Conservation (phyloP, 2,329 filamentous ascomycete species). For the Colletotrichum chrysophilum region DNA sequence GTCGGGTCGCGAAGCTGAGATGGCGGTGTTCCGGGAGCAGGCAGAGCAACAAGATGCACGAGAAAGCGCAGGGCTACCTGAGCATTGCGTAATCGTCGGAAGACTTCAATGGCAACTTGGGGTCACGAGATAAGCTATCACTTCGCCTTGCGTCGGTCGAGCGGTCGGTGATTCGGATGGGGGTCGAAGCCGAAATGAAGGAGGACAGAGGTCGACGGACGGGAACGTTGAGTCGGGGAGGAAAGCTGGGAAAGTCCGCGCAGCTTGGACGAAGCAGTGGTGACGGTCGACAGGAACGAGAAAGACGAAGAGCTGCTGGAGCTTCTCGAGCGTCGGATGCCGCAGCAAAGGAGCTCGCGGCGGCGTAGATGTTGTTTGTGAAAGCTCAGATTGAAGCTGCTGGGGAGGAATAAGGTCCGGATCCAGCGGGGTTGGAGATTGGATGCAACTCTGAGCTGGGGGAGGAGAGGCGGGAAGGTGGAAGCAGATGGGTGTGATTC, state of each 20-base stretch:
- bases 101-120: neutral
- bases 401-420: slow-evolving; percentile 2
- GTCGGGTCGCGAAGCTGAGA: neutral
- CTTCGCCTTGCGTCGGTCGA: neutral
- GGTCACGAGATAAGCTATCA: neutral
- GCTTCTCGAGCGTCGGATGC: neutral
- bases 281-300: neutral
- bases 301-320: neutral
- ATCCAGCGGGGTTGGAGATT: slow-evolving; percentile 15
- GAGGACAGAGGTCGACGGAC: neutral
- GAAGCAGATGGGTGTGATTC: neutral
- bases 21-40: neutral
- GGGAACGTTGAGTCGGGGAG: neutral
- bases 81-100: slow-evolving; percentile 10
- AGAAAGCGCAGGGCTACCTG: neutral
- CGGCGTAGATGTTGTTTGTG: neutral
- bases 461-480: neutral
- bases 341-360: neutral
- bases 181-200: slow-evolving; percentile 5
- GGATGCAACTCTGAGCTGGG: neutral
- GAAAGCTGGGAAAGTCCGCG: neutral
- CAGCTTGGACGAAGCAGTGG: neutral
- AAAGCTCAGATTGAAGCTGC: neutral
- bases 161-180: neutral
- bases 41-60: neutral